These are phyloP conservation scores for Huntiella decipiens DNA, from an alignment of 2,329 filamentous ascomycete species.

Conservation along the genomic window DNA sequence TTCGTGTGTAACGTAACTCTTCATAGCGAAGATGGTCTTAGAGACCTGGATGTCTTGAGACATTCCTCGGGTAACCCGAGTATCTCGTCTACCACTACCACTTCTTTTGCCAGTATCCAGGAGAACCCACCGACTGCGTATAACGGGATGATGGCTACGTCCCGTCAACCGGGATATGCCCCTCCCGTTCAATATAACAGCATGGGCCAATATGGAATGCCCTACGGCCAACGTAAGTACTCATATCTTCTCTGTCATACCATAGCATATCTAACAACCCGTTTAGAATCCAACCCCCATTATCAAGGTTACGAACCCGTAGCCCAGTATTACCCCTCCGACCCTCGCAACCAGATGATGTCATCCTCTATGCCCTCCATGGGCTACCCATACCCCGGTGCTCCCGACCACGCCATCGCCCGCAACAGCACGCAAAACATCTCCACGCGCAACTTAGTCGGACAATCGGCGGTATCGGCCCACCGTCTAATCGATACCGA, in stretches of 20 bases:
- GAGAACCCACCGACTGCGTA: constrained; percentile 16
- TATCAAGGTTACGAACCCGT: constrained; percentile 13
- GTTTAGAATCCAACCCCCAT: constrained; percentile 16
- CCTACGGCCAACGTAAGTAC: constrained; percentile 19
- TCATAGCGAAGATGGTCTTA: constrained; percentile 44
- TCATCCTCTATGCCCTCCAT: constrained; percentile 5
- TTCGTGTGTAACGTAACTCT: constrained; percentile 47
- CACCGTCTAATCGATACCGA: constrained; percentile 63
- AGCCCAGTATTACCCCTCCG: constrained; percentile 15
- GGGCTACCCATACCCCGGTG: constrained; percentile 15
- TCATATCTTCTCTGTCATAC: background rate
- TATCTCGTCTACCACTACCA: constrained; percentile 59
- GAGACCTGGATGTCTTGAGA: constrained; percentile 48
- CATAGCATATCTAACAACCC: constrained; percentile 1
- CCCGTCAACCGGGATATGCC: constrained; percentile 17
- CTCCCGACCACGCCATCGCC: constrained; percentile 16
- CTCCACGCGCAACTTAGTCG: constrained; percentile 91
- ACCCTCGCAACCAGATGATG: constrained; percentile 11
- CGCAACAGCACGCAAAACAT: constrained; percentile 47
- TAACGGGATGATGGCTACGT: constrained; percentile 21
- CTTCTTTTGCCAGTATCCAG: constrained; percentile 15
- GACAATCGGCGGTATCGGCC: constrained; percentile 74
- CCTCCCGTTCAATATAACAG: constrained; percentile 12
- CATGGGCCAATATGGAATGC: constrained; percentile 10
- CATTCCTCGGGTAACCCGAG: constrained; percentile 49